A percentile compares a stretch with the other conserved stretches of the same genome.
These are phyloP conservation scores for Piper betle DNA, from an alignment of 164 flowering plant species.

Conservation along the genomic window DNA sequence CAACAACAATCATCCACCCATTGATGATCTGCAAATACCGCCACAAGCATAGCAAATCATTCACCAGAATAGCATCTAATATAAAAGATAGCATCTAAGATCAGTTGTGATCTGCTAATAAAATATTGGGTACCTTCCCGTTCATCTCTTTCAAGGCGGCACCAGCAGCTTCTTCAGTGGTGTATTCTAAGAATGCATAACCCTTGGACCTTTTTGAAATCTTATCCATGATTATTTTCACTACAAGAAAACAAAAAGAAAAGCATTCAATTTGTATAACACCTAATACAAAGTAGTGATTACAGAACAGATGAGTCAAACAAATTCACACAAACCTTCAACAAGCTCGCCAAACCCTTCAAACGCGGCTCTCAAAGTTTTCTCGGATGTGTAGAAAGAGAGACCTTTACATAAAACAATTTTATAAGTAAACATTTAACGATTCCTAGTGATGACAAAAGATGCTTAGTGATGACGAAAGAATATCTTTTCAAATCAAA, in stretches of 20 bases:
- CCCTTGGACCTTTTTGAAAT: constrained; percentile 96
- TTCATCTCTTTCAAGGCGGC: constrained; percentile 92
- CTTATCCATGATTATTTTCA: constrained; percentile 89
- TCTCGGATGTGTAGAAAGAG: constrained; percentile 93
- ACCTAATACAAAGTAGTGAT: neutral
- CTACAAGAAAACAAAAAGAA: constrained; percentile 20
- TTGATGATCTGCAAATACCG: constrained; percentile 65
- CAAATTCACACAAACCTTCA: constrained; percentile 41
- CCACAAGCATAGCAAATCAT: constrained; percentile 1
- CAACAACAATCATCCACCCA: constrained; percentile 90
- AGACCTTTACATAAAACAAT: constrained; percentile 39
- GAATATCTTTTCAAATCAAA: neutral
- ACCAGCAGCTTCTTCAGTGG: constrained; percentile 81
- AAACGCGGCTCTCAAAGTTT: constrained; percentile 81
- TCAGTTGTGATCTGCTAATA: too few relatives aligned
- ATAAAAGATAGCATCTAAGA: too few relatives aligned
- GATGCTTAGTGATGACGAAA: neutral
- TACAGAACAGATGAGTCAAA: neutral
- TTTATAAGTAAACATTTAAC: neutral
- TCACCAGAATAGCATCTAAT: neutral
- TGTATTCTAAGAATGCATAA: constrained; percentile 81
- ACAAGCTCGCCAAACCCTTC: constrained; percentile 92
- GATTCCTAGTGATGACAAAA: neutral
- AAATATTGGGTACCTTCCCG: constrained; percentile 44
- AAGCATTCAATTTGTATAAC: neutral